Evolutionary conservation across 176 grass and related monocot genomes (phyloP).

Genomic region (Secale cereale): DNA sequence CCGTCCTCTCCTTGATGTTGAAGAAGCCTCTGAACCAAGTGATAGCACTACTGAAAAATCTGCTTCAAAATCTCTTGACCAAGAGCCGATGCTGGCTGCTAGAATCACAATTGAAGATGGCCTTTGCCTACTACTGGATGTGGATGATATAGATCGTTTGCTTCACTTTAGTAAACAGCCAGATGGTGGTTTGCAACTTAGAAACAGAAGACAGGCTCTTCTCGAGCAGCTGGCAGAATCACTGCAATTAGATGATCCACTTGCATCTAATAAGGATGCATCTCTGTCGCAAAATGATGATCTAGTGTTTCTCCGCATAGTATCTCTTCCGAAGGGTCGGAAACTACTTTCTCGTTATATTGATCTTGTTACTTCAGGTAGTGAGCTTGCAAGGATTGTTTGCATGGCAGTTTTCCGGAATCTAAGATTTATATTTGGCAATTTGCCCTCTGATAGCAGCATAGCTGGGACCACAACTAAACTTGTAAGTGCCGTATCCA

Average conservation of each 20-base stretch:
- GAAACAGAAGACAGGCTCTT: slow-evolving; percentile 60
- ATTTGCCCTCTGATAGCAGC: slow-evolving; percentile 38
- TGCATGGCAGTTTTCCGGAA: slow-evolving; percentile 86
- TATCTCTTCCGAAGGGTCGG: slow-evolving; percentile 78
- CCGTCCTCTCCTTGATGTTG: slow-evolving; percentile 81
- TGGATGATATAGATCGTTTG: slow-evolving; percentile 79
- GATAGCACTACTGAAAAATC: slow-evolving; percentile 45
- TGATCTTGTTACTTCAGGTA: slow-evolving; percentile 47
- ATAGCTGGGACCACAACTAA: slow-evolving; percentile 45
- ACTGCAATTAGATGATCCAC: slow-evolving; percentile 77
- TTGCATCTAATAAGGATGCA: slow-evolving; percentile 42
- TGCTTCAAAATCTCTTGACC: slow-evolving; percentile 57
- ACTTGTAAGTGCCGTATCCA: slow-evolving; percentile 46
- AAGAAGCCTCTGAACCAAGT: slow-evolving; percentile 38
- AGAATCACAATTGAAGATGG: slow-evolving; percentile 83
- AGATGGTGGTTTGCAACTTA: slow-evolving; percentile 66
- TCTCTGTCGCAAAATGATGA: slow-evolving; percentile 51
- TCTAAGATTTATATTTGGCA: slow-evolving; percentile 66
- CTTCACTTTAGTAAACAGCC: slow-evolving; percentile 60
- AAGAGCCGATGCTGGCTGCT: slow-evolving; percentile 85
- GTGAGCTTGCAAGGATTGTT: slow-evolving; percentile 48
- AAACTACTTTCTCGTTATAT: slow-evolving; percentile 72
- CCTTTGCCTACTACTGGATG: slow-evolving; percentile 70
- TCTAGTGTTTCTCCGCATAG: slow-evolving; percentile 65
- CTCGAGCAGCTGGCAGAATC: slow-evolving; percentile 64